phyloP scores from a whole-genome alignment of 1,139 yeast species.

The Sugiyamaella paludigena region DNA sequence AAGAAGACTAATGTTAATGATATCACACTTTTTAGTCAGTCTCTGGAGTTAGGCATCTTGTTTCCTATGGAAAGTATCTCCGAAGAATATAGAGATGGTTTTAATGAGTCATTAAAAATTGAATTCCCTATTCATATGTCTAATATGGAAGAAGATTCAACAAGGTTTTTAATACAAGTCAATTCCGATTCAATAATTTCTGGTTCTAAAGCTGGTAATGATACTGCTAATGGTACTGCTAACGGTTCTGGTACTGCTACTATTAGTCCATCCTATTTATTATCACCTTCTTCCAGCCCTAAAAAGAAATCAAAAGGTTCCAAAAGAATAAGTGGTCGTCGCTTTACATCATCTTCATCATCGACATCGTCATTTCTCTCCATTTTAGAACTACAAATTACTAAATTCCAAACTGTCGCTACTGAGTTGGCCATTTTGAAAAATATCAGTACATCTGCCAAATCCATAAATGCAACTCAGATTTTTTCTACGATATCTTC shows the following conservation, averaged over 20 bases:
- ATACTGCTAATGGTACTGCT: not conserved
- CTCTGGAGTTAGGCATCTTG: slow-evolving; percentile 14
- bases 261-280: not conserved
- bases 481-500: slow-evolving; percentile 2
- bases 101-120: not conserved
- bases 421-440: slow-evolving; percentile 9
- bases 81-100: not conserved
- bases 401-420: slow-evolving; percentile 5
- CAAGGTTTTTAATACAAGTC: slow-evolving; percentile 8
- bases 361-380: not conserved
- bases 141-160: slow-evolving; percentile 5
- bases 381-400: slow-evolving; percentile 13
- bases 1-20: not conserved
- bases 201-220: not conserved
- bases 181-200: not conserved
- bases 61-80: slow-evolving; percentile 2
- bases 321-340: not conserved
- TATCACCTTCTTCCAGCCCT: not conserved
- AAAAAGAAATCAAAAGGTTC: slow-evolving; percentile 1
- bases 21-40: slow-evolving; percentile 12
- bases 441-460: slow-evolving; percentile 1
- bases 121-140: slow-evolving; percentile 2
- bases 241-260: no score
- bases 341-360: not conserved
- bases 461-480: slow-evolving; percentile 3